phyloP scores from a whole-genome alignment of 208 protist genomes.

The Crithidia mellificae region DNA sequence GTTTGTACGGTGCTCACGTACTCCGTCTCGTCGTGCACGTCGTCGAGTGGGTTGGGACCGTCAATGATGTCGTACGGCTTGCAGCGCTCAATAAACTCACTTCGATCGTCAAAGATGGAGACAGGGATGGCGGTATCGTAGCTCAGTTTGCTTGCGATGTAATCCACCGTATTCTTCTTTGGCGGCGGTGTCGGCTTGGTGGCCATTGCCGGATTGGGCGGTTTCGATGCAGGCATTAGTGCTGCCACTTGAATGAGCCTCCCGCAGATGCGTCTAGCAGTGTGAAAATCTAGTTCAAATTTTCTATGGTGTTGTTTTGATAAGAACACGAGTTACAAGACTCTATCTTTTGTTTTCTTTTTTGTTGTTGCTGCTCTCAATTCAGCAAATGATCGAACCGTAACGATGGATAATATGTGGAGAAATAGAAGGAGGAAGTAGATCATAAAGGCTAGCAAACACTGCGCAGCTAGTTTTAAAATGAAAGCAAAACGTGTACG shows the following conservation, averaged over 20 bases:
- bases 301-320: too few relatives aligned
- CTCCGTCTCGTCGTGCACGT: slow-evolving; percentile 6
- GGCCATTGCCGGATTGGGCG: background rate
- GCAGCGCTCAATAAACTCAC: slow-evolving; percentile 41
- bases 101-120: slow-evolving; percentile 36
- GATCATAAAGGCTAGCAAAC: too few relatives aligned
- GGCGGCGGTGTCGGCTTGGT: slow-evolving; percentile 1
- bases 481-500: too few relatives aligned
- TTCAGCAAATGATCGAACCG: too few relatives aligned
- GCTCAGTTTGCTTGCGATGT: slow-evolving; percentile 54
- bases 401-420: too few relatives aligned
- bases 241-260: background rate
- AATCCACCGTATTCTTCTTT: slow-evolving; percentile 50
- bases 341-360: too few relatives aligned
- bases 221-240: slow-evolving; percentile 1
- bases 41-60: slow-evolving; percentile 52
- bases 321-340: too few relatives aligned
- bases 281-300: background rate
- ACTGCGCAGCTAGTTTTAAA: too few relatives aligned
- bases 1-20: background rate
- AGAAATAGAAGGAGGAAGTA: too few relatives aligned
- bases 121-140: slow-evolving; percentile 68
- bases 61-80: slow-evolving; percentile 76
- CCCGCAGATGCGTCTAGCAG: too few relatives aligned
- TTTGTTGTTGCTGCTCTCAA: too few relatives aligned